Conservation (phyloP, 225 moss, liverwort and hornwort genomes). For the Straminergon stramineum region DNA sequence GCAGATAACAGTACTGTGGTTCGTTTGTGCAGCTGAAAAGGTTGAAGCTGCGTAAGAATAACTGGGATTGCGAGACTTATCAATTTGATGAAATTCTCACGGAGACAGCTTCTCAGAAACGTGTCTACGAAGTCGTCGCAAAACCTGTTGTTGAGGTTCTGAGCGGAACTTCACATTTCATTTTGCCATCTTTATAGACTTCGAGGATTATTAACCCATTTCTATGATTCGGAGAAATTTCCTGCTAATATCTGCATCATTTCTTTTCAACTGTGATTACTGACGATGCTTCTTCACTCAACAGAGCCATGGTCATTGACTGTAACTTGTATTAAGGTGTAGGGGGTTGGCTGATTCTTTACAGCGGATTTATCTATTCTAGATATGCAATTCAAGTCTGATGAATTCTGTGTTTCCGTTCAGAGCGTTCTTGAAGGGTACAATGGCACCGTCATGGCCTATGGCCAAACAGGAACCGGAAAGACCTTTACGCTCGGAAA, state of each 20-base stretch:
- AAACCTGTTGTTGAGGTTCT: constrained; percentile 94
- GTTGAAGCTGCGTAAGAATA: constrained; percentile 89
- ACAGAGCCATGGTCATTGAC: background rate
- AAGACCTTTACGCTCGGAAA: constrained; percentile 94
- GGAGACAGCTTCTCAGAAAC: constrained; percentile 93
- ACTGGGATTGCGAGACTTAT: constrained; percentile 97
- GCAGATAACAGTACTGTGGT: background rate
- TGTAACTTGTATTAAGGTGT: background rate
- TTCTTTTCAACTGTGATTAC: background rate
- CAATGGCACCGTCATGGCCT: constrained; percentile 99
- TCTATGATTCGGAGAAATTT: background rate
- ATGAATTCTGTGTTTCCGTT: background rate
- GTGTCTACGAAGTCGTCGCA: constrained; percentile 98
- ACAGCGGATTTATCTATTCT: background rate
- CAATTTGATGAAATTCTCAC: constrained; percentile 98
- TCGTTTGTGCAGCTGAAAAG: constrained; percentile 67
- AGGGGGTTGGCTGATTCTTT: background rate
- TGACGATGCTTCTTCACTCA: background rate
- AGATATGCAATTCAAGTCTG: background rate
- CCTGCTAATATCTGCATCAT: background rate
- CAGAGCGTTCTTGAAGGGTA: constrained; percentile 98
- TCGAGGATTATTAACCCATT: background rate
- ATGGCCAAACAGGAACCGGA: constrained; percentile 97
- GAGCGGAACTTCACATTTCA: background rate
- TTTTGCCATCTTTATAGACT: background rate